These are phyloP conservation scores for Phylloboletellus chloephorus DNA, from an alignment of 1,284 basidiomycete genomes.

Conservation along the genomic window DNA sequence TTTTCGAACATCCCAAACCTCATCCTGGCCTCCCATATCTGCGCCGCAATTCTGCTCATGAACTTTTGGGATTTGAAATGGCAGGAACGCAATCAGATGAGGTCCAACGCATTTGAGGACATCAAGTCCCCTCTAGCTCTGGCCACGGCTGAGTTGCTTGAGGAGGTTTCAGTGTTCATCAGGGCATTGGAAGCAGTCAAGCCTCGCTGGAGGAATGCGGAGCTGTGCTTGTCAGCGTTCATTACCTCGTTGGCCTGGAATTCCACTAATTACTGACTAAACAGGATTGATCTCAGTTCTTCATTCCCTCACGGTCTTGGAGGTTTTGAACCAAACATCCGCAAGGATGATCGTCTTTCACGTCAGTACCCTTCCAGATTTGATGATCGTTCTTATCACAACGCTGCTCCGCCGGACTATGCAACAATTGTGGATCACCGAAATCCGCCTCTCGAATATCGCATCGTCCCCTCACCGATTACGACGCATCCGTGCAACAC, in stretches of 20 bases:
- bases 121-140: slow-evolving; percentile 37
- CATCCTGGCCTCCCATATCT: slow-evolving; percentile 40
- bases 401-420: slow-evolving; percentile 14
- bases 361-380: slow-evolving; percentile 7
- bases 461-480: slow-evolving; percentile 7
- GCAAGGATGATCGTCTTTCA: slow-evolving; percentile 11
- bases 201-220: slow-evolving; percentile 41
- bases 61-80: slow-evolving; percentile 47
- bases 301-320: slow-evolving; percentile 28
- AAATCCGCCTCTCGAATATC: slow-evolving; percentile 17
- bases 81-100: slow-evolving; percentile 34
- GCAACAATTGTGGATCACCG: slow-evolving; percentile 10
- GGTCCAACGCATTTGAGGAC: slow-evolving; percentile 32
- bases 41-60: slow-evolving; percentile 42
- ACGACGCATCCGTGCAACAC: slow-evolving; percentile 11
- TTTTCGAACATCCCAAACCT: slow-evolving; percentile 38
- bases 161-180: slow-evolving; percentile 38
- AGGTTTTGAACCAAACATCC: slow-evolving; percentile 21
- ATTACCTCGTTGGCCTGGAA: not conserved
- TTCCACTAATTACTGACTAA: slow-evolving; percentile 7
- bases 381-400: slow-evolving; percentile 11
- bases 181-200: slow-evolving; percentile 37
- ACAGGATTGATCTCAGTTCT: slow-evolving; percentile 26
- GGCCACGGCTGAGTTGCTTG: slow-evolving; percentile 39
- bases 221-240: slow-evolving; percentile 40